Evolutionary conservation across 495 filamentous ascomycete species (phyloP).

Genomic region (Penicillium verhagenii): DNA sequence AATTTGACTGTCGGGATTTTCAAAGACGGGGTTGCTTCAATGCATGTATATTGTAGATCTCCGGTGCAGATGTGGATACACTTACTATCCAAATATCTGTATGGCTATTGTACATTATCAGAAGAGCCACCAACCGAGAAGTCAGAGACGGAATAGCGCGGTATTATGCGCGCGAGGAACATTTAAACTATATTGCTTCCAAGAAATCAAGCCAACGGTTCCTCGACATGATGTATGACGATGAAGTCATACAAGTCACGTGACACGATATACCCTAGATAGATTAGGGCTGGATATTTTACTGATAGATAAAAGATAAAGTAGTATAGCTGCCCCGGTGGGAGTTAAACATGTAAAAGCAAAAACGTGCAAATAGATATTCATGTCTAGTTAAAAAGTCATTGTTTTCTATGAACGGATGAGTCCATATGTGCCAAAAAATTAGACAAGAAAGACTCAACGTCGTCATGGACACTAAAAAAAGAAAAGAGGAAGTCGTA

Average conservation of each 20-base stretch:
- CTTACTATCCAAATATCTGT: conserved; percentile 52
- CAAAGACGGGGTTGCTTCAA: too few species aligned
- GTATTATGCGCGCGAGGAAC: too few species aligned
- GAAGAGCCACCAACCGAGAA: background rate
- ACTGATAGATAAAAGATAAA: background rate
- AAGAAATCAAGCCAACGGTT: background rate
- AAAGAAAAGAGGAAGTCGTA: conserved; percentile 41
- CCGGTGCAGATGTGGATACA: conserved; percentile 4
- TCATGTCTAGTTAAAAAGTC: conserved; percentile 9
- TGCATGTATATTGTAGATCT: too few species aligned
- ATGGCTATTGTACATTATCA: conserved; percentile 45
- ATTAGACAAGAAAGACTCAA: conserved; percentile 24
- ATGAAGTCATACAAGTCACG: conserved; percentile 20
- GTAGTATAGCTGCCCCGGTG: background rate
- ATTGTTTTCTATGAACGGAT: conserved; percentile 25
- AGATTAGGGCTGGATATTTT: conserved; percentile 15
- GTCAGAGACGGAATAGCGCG: too few species aligned
- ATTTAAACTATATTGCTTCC: too few species aligned
- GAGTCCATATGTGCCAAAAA: conserved; percentile 20
- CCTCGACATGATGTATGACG: background rate
- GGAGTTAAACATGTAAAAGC: background rate
- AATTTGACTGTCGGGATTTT: too few species aligned
- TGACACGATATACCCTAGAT: conserved; percentile 15
- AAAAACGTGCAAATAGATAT: conserved; percentile 1
- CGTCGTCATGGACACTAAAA: conserved; percentile 31